Evolutionary conservation across 139 green algal species (phyloP), one percentile per base, ranked within the genome.

Genomic region (Chlorella sp.): DNA sequence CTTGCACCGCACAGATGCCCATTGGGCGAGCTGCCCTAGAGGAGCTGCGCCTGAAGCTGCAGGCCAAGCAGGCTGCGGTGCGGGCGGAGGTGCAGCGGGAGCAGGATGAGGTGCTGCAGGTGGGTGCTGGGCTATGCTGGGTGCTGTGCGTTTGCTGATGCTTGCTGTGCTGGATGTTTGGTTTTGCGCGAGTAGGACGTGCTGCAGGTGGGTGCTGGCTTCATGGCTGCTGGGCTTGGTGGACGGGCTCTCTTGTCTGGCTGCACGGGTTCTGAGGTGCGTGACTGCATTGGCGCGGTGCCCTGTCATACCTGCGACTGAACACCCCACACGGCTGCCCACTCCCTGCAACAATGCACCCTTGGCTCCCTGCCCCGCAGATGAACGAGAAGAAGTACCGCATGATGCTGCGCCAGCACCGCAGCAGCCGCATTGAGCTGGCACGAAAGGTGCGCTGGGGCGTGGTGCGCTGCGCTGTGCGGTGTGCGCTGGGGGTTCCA

Each of bases 361-460:
- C 21, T 9, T 60, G 51, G 18, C 51, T 15, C 51, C 0, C 41
- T n/a, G 5, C 30, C 15, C 90, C 86, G 80, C 74, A 80, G 56
- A 89, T 98, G 91, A 90, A 82, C 20, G 96, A 98, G 62, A 84
- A 90, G 51, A 62, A 83, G 38, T 98, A 98, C 91, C 91, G 91
- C 47, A 94, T 92, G 72, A 91, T 95, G 79, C 76, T 92, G 56
- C 86, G 91, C 41, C 78, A 88, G n/a, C 87, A 87, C 81, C 83
- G 88, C 73, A 86, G 81, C 26, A 72, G 81, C 28, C 86, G 90
- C 32, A 89, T 94, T 21, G 91, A 94, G 36, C 75, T 36, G 23
- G 85, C 85, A 0, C 74, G 73, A 60, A 74, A 82, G 55, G 74
- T 82, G 71, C 7, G 63, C 9, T 23, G 25, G 39, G 60, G 26